A percentile compares a stretch with the other conserved stretches of the same genome.
Conservation (phyloP, 805 yeast genomes). For the Zygoascus bituminiphila region DNA sequence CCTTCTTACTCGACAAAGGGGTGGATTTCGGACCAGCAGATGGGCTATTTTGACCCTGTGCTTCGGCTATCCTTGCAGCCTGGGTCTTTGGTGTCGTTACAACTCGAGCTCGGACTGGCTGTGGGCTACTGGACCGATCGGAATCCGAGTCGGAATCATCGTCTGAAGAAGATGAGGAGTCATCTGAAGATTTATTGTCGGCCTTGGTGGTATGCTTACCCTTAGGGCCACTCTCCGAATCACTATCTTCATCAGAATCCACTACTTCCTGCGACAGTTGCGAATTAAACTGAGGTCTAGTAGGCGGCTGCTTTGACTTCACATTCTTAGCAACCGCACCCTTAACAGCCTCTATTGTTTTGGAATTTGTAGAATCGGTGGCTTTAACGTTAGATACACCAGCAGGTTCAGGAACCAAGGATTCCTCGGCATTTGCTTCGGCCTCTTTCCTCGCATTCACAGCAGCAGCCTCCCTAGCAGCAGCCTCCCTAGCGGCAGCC, state of each 20-base stretch:
- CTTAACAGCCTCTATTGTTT: too few species aligned
- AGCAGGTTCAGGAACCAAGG: too few species aligned
- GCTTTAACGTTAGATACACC: too few species aligned
- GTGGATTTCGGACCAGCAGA: background rate
- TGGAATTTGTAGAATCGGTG: too few species aligned
- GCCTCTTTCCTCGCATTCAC: background rate
- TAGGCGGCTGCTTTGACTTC: background rate
- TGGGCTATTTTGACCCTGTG: background rate
- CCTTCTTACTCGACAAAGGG: background rate
- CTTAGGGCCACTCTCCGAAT: background rate
- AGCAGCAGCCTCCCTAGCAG: background rate
- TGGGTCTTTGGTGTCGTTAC: slow-evolving; percentile 4
- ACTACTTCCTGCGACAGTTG: background rate
- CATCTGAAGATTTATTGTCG: background rate
- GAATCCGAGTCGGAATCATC: slow-evolving; percentile 8
- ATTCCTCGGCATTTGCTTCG: background rate
- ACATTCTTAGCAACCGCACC: too few species aligned
- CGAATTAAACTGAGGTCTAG: background rate
- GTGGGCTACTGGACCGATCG: slow-evolving; percentile 11
- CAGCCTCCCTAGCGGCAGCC: slow-evolving; percentile 4
- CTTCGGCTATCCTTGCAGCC: background rate
- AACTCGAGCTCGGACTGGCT: slow-evolving; percentile 8
- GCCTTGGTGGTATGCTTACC: background rate
- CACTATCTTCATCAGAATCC: background rate
- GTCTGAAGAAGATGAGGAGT: slow-evolving; percentile 4